Evolutionary conservation across 1,284 basidiomycete genomes (phyloP).

Genomic region (Cyathus olla): DNA sequence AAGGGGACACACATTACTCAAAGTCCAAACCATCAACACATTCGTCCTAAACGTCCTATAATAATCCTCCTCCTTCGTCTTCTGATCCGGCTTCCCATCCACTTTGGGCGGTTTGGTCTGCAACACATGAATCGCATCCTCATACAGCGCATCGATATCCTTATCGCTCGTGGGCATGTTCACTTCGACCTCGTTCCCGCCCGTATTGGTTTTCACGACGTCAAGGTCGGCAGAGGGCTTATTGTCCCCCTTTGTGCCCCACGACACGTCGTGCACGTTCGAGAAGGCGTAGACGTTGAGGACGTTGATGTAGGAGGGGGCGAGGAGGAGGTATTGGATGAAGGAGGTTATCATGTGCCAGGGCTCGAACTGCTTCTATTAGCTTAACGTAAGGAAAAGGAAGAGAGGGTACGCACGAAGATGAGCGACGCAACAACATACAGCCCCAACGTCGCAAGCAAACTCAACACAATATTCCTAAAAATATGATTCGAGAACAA

Average conservation of each 20-base stretch:
- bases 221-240: slow-evolving; percentile 88
- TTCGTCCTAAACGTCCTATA: slow-evolving; percentile 77
- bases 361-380: slow-evolving; percentile 76
- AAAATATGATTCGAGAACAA: slow-evolving; percentile 86
- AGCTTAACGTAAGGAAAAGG: background rate
- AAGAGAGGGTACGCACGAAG: slow-evolving; percentile 70
- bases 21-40: slow-evolving; percentile 86
- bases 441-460: slow-evolving; percentile 88
- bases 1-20: slow-evolving; percentile 76
- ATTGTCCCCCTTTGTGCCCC: slow-evolving; percentile 95
- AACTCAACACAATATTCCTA: slow-evolving; percentile 86
- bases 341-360: slow-evolving; percentile 97
- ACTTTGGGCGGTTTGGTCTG: slow-evolving; percentile 80
- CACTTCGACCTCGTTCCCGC: slow-evolving; percentile 81
- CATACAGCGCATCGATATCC: slow-evolving; percentile 90
- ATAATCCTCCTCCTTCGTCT: slow-evolving; percentile 82
- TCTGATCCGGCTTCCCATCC: slow-evolving; percentile 70
- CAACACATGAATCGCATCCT: slow-evolving; percentile 85
- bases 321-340: slow-evolving; percentile 91
- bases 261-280: slow-evolving; percentile 90
- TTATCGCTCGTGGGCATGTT: slow-evolving; percentile 84
- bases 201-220: slow-evolving; percentile 70
- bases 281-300: slow-evolving; percentile 92
- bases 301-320: slow-evolving; percentile 93
- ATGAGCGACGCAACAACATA: slow-evolving; percentile 86